Evolutionary conservation across 2,329 filamentous ascomycete genomes (phyloP), one percentile per base, ranked within the genome.

Genomic region (Apiospora phragmitis): DNA sequence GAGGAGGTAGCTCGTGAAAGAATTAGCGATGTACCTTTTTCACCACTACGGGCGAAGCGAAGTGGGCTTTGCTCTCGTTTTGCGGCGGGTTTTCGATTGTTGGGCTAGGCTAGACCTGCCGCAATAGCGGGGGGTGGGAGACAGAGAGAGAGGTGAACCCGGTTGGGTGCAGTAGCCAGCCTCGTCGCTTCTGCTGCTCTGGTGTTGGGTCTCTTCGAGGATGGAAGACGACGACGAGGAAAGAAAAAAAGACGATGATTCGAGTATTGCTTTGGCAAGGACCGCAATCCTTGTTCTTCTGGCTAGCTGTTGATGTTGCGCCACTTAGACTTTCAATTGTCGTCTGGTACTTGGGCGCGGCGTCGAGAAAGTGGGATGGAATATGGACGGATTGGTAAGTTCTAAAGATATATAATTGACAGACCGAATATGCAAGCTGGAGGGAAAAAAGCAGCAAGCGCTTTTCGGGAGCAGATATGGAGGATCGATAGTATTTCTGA

Each of bases 1-100:
- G 55, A 62, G 55, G 29, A 62, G 55, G 24, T 62, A 38, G 55
- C 55, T 62, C 55, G 55, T 62, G 55, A 62, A 62, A 62, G 55
- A 62, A 62, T 62, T 62, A 62, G 55, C 55, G 35, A 59, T 35
- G 55, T 62, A 62, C 55, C 55, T 62, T 55, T 59, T 62, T 21
- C 18, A 62, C 55, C 55, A 29, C 55, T 62, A 62, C 55, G 29
- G 38, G 55, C 55, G 55, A 38, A 38, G 55, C 55, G 55, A 62
- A 62, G 55, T 32, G 9, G 55, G 55, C 32, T 32, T 62, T 62
- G 8, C 32, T 62, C 29, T 62, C 3, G 29, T 62, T 38, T 62
- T 62, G 55, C 55, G 55, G 29, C 55, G 55, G 55, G 55, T 62
- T 62, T 62, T 62, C 55, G 55, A 62, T 62, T 35, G 32, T 62